phyloP scores from a whole-genome alignment of 257 asterid species.

The Fraxinus excelsior region DNA sequence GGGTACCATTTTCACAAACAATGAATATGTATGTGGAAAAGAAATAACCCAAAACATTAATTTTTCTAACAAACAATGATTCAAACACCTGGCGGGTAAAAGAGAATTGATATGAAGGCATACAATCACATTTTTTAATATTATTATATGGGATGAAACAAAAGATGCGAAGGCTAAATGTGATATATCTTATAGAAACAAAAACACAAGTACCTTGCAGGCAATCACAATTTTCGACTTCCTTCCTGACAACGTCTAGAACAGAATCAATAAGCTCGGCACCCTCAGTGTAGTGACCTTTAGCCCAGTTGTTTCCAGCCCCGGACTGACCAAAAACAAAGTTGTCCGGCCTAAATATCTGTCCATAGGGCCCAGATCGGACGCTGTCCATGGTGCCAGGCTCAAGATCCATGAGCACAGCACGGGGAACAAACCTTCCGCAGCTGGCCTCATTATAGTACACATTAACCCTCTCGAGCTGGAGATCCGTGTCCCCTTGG shows the following conservation, averaged over 20 bases:
- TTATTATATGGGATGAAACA: not conserved
- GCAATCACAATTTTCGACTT: slow-evolving; percentile 56
- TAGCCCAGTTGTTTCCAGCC: slow-evolving; percentile 56
- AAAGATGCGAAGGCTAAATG: not conserved
- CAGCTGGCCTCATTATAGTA: slow-evolving; percentile 51
- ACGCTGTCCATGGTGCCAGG: slow-evolving; percentile 57
- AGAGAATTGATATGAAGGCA: not conserved
- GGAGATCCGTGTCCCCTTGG: slow-evolving; percentile 42
- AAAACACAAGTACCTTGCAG: slow-evolving; percentile 42
- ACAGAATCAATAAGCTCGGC: slow-evolving; percentile 58
- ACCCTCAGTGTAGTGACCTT: slow-evolving; percentile 55
- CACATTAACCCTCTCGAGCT: slow-evolving; percentile 48
- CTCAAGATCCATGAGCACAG: slow-evolving; percentile 57
- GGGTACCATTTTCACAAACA: not conserved
- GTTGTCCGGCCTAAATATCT: slow-evolving; percentile 55
- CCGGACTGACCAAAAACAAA: slow-evolving; percentile 53
- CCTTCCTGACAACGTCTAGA: slow-evolving; percentile 54
- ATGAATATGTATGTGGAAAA: not conserved
- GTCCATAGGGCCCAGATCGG: slow-evolving; percentile 48
- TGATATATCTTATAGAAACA: not conserved
- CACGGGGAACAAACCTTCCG: slow-evolving; percentile 52
- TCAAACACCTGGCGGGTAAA: not conserved
- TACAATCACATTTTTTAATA: not conserved
- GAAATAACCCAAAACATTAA: no score
- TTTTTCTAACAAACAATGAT: not conserved